Conservation (phyloP, 2,329 filamentous ascomycete species). For the Aureobasidium pullulans region DNA sequence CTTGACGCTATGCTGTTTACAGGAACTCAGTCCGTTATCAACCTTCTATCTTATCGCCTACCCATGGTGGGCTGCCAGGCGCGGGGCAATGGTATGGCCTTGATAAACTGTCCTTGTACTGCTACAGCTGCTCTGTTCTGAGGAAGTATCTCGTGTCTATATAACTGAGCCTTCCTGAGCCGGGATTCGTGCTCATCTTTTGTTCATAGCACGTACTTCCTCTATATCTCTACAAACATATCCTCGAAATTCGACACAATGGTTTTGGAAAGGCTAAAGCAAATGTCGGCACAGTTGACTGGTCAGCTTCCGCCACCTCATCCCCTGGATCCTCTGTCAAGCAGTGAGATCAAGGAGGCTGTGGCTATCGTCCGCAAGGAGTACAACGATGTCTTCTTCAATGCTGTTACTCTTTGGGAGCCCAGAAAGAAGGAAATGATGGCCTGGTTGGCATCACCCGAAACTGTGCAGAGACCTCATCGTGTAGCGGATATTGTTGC, state of each 20-base stretch:
- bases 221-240: not conserved
- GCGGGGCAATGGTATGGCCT: not conserved
- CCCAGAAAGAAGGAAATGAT: constrained; percentile 80
- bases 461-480: constrained; percentile 53
- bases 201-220: not conserved
- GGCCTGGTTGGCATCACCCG: constrained; percentile 64
- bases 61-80: not conserved
- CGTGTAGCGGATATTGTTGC: constrained; percentile 77
- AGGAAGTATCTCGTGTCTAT: not conserved
- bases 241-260: constrained; percentile 32
- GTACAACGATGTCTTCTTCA: constrained; percentile 69
- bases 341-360: constrained; percentile 64
- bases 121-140: not conserved
- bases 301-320: constrained; percentile 51
- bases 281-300: constrained; percentile 55
- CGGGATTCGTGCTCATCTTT: not conserved
- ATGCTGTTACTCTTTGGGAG: constrained; percentile 77
- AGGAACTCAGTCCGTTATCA: not conserved
- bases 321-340: constrained; percentile 70
- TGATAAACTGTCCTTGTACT: not conserved
- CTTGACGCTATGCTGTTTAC: not conserved
- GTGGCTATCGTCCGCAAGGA: constrained; percentile 62
- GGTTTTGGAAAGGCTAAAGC: constrained; percentile 58
- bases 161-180: not conserved
- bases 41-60: constrained; percentile 1